Evolutionary conservation across 2,329 filamentous ascomycete genomes (phyloP).

Genomic region (Diaporthe sp.): DNA sequence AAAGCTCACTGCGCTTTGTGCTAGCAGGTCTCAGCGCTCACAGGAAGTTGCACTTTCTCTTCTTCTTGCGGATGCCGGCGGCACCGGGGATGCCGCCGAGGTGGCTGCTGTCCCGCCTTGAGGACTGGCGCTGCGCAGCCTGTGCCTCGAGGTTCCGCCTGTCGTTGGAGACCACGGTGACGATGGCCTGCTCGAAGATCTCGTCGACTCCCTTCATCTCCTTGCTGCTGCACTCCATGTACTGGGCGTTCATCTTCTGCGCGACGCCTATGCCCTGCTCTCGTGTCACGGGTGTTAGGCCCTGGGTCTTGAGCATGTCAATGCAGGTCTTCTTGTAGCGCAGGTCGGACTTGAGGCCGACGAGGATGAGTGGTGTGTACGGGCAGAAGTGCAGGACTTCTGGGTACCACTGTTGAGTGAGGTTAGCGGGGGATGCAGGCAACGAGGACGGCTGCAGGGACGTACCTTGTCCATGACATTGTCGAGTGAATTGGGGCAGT

Average conservation of each 20-base stretch:
- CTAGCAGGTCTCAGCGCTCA: constrained; percentile 56
- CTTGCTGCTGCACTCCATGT: constrained; percentile 99
- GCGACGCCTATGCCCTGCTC: constrained; percentile 92
- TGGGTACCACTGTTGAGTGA: constrained; percentile 85
- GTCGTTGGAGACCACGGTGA: constrained; percentile 88
- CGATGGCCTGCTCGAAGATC: constrained; percentile 92
- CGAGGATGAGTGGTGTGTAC: constrained; percentile 93
- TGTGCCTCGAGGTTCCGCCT: constrained; percentile 70
- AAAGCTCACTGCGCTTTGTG: background rate
- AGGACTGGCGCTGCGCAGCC: constrained; percentile 52
- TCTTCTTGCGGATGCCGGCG: constrained; percentile 74
- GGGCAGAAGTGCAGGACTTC: constrained; percentile 99
- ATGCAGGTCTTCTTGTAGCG: constrained; percentile 96
- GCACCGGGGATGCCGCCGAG: constrained; percentile 50
- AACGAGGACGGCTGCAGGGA: constrained; percentile 42
- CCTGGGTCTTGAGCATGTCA: constrained; percentile 98
- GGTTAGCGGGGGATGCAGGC: constrained; percentile 6
- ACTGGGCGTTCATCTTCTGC: constrained; percentile 91
- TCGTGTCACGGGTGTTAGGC: constrained; percentile 91
- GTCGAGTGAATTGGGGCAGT: constrained; percentile 97
- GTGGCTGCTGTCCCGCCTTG: constrained; percentile 49
- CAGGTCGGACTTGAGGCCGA: constrained; percentile 96
- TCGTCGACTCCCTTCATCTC: constrained; percentile 97
- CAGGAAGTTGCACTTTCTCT: constrained; percentile 84
- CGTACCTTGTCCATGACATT: constrained; percentile 99